Base-by-base conservation (phyloP, 208 protist species). In the Vickermania ingenoplastis region DNA sequence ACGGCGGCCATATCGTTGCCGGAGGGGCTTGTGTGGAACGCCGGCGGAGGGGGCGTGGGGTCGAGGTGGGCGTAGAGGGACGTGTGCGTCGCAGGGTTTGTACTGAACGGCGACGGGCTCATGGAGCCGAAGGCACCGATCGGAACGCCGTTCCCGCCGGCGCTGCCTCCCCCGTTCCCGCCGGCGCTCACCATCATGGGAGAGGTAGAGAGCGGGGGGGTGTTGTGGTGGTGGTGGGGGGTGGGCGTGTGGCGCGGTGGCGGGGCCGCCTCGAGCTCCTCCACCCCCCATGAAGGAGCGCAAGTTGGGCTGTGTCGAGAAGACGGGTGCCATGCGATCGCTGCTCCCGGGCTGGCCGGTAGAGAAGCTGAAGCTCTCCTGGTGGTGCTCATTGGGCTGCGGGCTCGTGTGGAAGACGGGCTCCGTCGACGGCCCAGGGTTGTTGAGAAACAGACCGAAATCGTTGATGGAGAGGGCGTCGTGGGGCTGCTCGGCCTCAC, bases 401-500 rank as follows among this genome's bases (percentile, higher is more conserved):
- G n/a, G n/a, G 11, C 21, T 13, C 11, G 21, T 54, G 50, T 54
- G 50, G n/a, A 54, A 26, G 50, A 25, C 7, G 27, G 49, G 2
- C 26, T 21, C 17, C 14, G 29, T 0, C 27, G 17, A 55, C 17
- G 28, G 57, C 30, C 36, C 48, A 21, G 36, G 14, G 23, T 30
- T 55, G 26, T 24, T 55, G 50, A 77, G 61, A 51, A 89, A 89
- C n/a, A 65, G 77, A 36, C 73, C 73, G 36, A 89, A 69, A 61
- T 89, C 82, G 53, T 85, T 71, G 61, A 89, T 89, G 31, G 76
- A 71, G 27, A 89, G 65, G 14, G 76, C 75, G 62, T 85, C 79
- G 63, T 89, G 75, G 54, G 77, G 75, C 41, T 71, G 81, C 48
- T 83, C 75, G 27, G 78, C 62, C 54, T 77, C 77, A 5, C 67